Base-by-base conservation (phyloP, 306 rosid species). In the Pachyrhizus erosus region DNA sequence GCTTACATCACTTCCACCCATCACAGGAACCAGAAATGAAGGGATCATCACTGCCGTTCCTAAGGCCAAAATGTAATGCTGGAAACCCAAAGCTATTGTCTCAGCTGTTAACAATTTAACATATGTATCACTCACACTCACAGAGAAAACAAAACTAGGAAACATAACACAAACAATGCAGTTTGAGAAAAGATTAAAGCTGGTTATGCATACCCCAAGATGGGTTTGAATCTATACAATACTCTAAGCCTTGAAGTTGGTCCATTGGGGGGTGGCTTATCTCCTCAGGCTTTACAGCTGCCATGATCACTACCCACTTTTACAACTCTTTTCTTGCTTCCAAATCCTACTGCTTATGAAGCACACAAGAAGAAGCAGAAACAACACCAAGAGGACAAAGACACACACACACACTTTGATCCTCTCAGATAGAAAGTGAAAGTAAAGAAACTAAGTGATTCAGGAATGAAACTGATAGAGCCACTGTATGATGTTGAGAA, bases 11-110 rank as follows among this genome's bases (percentile, higher is more conserved):
- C 67, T 88, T 31, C 99, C 99, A 64, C 99, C 99, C 99, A 96
- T 96, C 31, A 86, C 76, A 74, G 94, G 98, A 82, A 96, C 98
- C 70, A 92, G 99, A 83, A 96, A 93, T 57, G 99, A 81, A 45
- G 99, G 98, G 86, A 96, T 96, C 98, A 96, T 96, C 21, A 96
- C 99, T 13, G 97, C 99, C 83, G 97, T 96, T 87, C 98, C 99
- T 79, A 96, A 82, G 15, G 98, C 94, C 93, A 96, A 80, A 88
- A 96, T 93, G 89, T 96, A 93, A 87, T 96, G 99, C 87, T 96
- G 99, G 71, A 96, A 96, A 2, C 98, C 99, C 89, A 93, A 78
- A 89, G 85, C 87, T 84, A 93, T 90, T 12, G 98, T 88, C 79
- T 96, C 99, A 87, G 86, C 99, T 96, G 92, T 86, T 78, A 55